Percentiles rank a stretch among this genome's conserved stretches.
Conservation (phyloP, 2,329 filamentous ascomycete species). For the Coniochaeta sp. region DNA sequence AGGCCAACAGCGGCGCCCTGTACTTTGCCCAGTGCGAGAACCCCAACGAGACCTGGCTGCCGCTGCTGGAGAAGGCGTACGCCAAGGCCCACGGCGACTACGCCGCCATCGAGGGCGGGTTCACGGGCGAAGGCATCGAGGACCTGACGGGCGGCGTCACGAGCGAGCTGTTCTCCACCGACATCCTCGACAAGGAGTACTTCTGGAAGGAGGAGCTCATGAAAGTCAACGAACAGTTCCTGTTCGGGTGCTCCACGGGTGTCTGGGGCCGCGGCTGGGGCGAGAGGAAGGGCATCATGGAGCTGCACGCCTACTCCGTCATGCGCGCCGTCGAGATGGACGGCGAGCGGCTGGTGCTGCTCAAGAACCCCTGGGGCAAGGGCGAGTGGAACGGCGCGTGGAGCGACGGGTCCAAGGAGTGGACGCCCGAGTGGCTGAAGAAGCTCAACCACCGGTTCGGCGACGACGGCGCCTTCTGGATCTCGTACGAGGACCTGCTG, state of each 20-base stretch:
- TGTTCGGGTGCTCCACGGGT: conserved; percentile 65
- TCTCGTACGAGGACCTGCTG: conserved; percentile 54
- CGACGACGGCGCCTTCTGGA: conserved; percentile 58
- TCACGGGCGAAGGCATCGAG: conserved; percentile 36
- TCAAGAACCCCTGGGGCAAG: conserved; percentile 51
- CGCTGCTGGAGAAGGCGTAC: conserved; percentile 66
- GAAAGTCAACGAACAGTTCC: conserved; percentile 73
- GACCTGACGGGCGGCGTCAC: conserved; percentile 64
- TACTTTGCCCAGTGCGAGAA: conserved; percentile 65
- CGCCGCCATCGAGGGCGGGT: conserved; percentile 63
- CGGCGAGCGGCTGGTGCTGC: conserved; percentile 43
- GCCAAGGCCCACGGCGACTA: conserved; percentile 73
- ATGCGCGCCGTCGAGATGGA: conserved; percentile 39
- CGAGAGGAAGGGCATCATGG: conserved; percentile 49
- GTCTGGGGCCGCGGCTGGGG: conserved; percentile 57
- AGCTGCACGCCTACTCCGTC: conserved; percentile 54
- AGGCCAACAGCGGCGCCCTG: conserved; percentile 60
- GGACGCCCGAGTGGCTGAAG: conserved; percentile 49
- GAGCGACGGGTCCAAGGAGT: conserved; percentile 54
- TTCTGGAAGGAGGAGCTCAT: conserved; percentile 81
- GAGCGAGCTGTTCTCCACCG: conserved; percentile 58
- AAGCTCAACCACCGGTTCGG: conserved; percentile 54
- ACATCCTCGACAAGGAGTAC: conserved; percentile 69
- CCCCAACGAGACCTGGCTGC: conserved; percentile 66
- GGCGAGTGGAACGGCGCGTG: conserved; percentile 55